Percentiles rank a stretch among this genome's conserved stretches.
phyloP scores from a whole-genome alignment of 805 yeast genomes.

The Ogataea naganishii region DNA sequence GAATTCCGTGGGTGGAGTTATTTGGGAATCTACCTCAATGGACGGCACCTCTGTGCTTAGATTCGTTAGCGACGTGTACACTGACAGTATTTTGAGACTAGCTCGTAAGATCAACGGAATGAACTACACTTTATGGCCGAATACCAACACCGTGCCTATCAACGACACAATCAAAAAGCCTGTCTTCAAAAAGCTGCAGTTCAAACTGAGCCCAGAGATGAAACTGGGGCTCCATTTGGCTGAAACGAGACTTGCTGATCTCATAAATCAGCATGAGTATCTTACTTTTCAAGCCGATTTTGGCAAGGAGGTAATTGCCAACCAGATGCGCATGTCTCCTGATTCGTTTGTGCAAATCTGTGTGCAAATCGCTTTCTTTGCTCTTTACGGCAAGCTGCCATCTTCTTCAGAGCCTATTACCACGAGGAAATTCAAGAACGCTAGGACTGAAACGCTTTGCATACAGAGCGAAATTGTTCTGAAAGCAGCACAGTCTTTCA shows the following conservation, averaged over 20 bases:
- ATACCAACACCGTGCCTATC: constrained; percentile 27
- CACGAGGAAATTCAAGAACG: constrained; percentile 56
- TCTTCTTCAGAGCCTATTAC: constrained; percentile 42
- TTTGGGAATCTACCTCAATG: constrained; percentile 51
- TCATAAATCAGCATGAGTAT: constrained; percentile 50
- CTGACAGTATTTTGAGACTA: constrained; percentile 46
- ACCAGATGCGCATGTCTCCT: constrained; percentile 32
- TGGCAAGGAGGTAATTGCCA: constrained; percentile 26
- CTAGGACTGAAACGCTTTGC: constrained; percentile 64
- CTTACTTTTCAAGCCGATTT: constrained; percentile 25
- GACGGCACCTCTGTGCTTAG: constrained; percentile 51
- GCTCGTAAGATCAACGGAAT: constrained; percentile 51
- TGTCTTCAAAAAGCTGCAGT: constrained; percentile 18
- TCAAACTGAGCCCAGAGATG: constrained; percentile 37
- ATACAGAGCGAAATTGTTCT: constrained; percentile 48
- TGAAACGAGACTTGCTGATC: constrained; percentile 50
- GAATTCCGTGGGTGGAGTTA: constrained; percentile 51
- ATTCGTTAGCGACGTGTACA: constrained; percentile 48
- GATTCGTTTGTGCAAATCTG: constrained; percentile 46
- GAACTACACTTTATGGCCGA: constrained; percentile 45
- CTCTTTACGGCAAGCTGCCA: constrained; percentile 41
- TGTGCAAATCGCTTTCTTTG: constrained; percentile 45
- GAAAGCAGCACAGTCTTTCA: constrained; percentile 51
- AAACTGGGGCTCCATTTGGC: constrained; percentile 41
- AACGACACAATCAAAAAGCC: constrained; percentile 28